Evolutionary conservation across 805 yeast genomes (phyloP), one percentile per base, ranked within the genome.

Genomic region (Sugiyamaella smithiae): DNA sequence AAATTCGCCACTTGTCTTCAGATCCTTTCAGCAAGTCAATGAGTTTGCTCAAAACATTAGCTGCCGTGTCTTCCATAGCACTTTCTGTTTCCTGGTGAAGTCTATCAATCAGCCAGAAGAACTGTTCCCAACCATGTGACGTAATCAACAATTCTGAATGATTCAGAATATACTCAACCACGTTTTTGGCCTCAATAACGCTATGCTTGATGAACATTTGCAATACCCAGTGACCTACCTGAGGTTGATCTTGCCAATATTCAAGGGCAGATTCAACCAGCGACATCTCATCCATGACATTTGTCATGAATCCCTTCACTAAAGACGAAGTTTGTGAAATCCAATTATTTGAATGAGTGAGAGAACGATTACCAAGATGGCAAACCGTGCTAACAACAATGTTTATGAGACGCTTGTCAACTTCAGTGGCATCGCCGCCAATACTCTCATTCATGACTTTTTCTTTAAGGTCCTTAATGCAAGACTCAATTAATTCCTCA

Each of bases 311-410:
- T 20, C 46, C 59, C 46, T 62, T 61, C 37, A 81, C 58, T 12
- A 71, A 66, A 11, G 64, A 67, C 17, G 60, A 58, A 5, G 74
- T 60, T 35, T 71, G 72, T 28, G 64, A 67, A 40, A 82, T 69
- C 68, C 78, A 79, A 36, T 77, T 78, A 52, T 77, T 78, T 32
- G 84, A 82, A 59, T 85, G 89, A 0, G 91, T 87, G 37, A 90
- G 75, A 0, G 97, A 90, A 62, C 97, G 77, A 41, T 88, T 84
- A 11, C 98, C 97, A 50, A 88, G 82, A 57, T 82, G 82, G 40
- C 91, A 85, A 45, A 88, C 74, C 0, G 84, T 73, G 60, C 87
- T 91, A 58, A 84, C 74, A 11, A 88, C 66, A 12, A 86, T 67
- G 24, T 84, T 78, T 14, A 85, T 70, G 31, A 83, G 64, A 47